Percentiles rank a stretch among this genome's conserved stretches.
Evolutionary conservation across 2,329 filamentous ascomycete genomes (phyloP).

Genomic region (Colletotrichum echinochloae): DNA sequence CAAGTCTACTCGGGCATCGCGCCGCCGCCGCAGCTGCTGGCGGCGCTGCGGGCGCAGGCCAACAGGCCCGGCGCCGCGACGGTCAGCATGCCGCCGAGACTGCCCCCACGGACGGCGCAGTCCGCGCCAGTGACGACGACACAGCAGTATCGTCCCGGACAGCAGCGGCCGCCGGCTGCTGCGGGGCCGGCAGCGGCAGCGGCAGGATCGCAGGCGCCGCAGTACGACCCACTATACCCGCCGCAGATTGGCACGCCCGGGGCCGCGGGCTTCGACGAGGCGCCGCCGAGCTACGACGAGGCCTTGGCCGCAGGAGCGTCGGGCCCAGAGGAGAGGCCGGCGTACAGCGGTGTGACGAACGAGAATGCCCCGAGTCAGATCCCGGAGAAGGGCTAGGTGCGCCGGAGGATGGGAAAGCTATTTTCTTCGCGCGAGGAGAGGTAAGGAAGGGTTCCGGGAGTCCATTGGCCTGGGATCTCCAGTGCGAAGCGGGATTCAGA

Average conservation of each 20-base stretch:
- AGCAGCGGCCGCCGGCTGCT: slow-evolving; percentile 25
- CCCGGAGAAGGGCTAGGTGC: slow-evolving; percentile 52
- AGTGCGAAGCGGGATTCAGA: background rate
- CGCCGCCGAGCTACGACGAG: slow-evolving; percentile 96
- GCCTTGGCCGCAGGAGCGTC: slow-evolving; percentile 82
- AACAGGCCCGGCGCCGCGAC: slow-evolving; percentile 53
- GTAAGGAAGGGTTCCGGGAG: too few species aligned
- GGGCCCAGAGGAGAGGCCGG: slow-evolving; percentile 78
- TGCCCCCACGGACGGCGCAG: slow-evolving; percentile 50
- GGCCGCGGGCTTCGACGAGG: slow-evolving; percentile 71
- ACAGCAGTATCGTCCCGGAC: slow-evolving; percentile 38
- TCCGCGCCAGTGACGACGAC: slow-evolving; percentile 44
- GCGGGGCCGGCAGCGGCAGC: slow-evolving; percentile 43
- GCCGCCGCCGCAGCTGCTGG: slow-evolving; percentile 81
- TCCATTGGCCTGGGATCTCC: background rate
- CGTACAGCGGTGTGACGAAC: slow-evolving; percentile 74
- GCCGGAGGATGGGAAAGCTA: too few species aligned
- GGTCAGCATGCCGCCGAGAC: slow-evolving; percentile 49
- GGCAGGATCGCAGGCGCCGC: slow-evolving; percentile 44
- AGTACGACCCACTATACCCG: slow-evolving; percentile 67
- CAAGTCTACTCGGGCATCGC: slow-evolving; percentile 89
- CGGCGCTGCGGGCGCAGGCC: slow-evolving; percentile 61
- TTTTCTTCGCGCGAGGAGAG: background rate
- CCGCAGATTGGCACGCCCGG: slow-evolving; percentile 64
- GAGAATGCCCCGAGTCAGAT: slow-evolving; percentile 69